These are phyloP conservation scores for Craspedostauros australis DNA, from an alignment of 108 stramenopile genomes.

Conservation along the genomic window DNA sequence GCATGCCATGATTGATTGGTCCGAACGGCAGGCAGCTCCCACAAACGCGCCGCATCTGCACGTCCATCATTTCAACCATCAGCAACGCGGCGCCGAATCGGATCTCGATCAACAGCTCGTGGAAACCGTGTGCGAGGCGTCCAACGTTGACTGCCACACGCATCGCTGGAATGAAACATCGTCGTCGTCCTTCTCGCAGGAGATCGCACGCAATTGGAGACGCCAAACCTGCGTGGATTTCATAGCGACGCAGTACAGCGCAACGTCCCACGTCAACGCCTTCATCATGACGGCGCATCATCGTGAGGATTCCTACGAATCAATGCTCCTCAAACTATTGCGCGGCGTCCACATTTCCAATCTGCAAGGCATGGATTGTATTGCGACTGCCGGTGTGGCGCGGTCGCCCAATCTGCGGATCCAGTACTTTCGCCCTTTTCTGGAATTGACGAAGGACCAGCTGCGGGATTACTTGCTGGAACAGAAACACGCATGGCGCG, in stretches of 20 bases:
- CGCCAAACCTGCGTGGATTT: slow-evolving; percentile 27
- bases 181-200: slow-evolving; percentile 60
- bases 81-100: slow-evolving; percentile 61
- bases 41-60: slow-evolving; percentile 36
- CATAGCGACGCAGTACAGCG: too few species aligned
- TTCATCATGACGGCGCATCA: slow-evolving; percentile 74
- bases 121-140: slow-evolving; percentile 34
- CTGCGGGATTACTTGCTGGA: slow-evolving; percentile 42
- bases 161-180: slow-evolving; percentile 45
- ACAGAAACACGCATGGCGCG: slow-evolving; percentile 51
- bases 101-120: slow-evolving; percentile 64
- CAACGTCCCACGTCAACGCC: slow-evolving; percentile 4
- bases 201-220: slow-evolving; percentile 75
- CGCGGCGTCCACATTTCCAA: slow-evolving; percentile 79
- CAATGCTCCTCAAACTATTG: slow-evolving; percentile 71
- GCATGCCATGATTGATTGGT: slow-evolving; percentile 51
- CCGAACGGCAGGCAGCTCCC: neutral
- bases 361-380: slow-evolving; percentile 54
- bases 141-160: slow-evolving; percentile 48
- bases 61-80: slow-evolving; percentile 84
- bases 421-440: slow-evolving; percentile 52
- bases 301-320: slow-evolving; percentile 76
- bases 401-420: neutral
- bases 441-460: slow-evolving; percentile 53
- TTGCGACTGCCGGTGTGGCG: slow-evolving; percentile 10